These are phyloP conservation scores for Symbiodinium natans DNA, from an alignment of 73 alveolate species.

Conservation along the genomic window DNA sequence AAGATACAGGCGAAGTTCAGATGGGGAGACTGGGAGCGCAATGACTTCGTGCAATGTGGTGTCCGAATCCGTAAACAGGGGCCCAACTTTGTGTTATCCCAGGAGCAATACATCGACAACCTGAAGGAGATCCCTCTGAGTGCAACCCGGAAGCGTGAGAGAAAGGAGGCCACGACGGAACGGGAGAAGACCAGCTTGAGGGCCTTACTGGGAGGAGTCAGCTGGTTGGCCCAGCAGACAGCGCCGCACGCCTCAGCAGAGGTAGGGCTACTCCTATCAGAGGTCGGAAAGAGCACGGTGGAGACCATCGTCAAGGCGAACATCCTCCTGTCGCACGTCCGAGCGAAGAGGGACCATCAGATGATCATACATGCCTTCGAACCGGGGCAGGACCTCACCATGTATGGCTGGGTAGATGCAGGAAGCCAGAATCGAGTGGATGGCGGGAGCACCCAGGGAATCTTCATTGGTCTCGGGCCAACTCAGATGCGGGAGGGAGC, in stretches of 20 bases:
- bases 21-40: constrained; percentile 21
- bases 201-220: not conserved
- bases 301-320: not conserved
- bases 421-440: not conserved
- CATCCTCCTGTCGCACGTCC: not conserved
- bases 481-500: not conserved
- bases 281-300: not conserved
- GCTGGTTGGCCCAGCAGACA: constrained; percentile 28
- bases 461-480: not conserved
- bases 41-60: constrained; percentile 11
- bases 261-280: not conserved
- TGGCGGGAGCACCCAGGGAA: not conserved
- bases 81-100: not conserved
- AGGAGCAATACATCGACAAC: not conserved
- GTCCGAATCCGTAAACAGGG: not conserved
- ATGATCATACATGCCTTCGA: not conserved
- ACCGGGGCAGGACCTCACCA: not conserved
- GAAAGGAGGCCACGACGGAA: no score
- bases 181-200: no score
- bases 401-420: constrained; percentile 1
- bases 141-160: not conserved
- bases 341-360: not conserved
- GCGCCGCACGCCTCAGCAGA: constrained; percentile 22
- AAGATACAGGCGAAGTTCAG: not conserved
- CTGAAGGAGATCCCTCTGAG: not conserved